phyloP scores from a whole-genome alignment of 2,329 filamentous ascomycete species.

The Aspergillus pseudoterreus region DNA sequence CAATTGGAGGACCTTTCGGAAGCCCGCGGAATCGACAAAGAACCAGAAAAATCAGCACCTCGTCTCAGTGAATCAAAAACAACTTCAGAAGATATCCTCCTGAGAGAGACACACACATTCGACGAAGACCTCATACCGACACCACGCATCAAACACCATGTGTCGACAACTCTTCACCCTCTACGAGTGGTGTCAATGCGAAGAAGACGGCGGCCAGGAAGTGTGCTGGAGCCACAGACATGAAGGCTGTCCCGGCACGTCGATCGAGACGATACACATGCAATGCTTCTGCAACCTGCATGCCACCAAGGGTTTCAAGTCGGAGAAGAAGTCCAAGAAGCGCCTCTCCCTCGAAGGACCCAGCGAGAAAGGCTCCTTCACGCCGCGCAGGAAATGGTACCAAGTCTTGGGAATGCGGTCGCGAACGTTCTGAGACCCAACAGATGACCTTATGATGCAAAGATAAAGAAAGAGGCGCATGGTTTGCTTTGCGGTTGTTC shows the following conservation, averaged over 20 bases:
- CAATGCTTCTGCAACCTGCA: constrained; percentile 38
- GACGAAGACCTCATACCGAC: neutral
- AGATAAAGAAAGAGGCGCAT: neutral
- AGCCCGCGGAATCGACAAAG: constrained; percentile 13
- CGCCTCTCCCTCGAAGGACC: constrained; percentile 8
- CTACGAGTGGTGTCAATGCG: constrained; percentile 38
- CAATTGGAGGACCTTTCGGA: constrained; percentile 8
- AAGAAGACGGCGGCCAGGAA: constrained; percentile 31
- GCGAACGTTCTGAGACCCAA: constrained; percentile 12
- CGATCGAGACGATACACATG: constrained; percentile 36
- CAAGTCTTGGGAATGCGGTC: constrained; percentile 25
- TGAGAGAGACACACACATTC: neutral
- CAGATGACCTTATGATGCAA: neutral
- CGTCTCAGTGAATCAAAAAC: neutral
- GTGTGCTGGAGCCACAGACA: constrained; percentile 25
- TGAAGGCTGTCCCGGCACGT: constrained; percentile 28
- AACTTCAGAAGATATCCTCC: neutral
- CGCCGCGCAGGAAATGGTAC: constrained; percentile 27
- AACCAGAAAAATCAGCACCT: neutral
- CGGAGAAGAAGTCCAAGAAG: constrained; percentile 29
- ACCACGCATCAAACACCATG: constrained; percentile 21
- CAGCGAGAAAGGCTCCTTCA: constrained; percentile 23
- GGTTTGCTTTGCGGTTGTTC: neutral
- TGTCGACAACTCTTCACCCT: constrained; percentile 36
- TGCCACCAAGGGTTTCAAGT: constrained; percentile 29